phyloP scores from a whole-genome alignment of 331 rosid genomes.

The Acacia concinna region DNA sequence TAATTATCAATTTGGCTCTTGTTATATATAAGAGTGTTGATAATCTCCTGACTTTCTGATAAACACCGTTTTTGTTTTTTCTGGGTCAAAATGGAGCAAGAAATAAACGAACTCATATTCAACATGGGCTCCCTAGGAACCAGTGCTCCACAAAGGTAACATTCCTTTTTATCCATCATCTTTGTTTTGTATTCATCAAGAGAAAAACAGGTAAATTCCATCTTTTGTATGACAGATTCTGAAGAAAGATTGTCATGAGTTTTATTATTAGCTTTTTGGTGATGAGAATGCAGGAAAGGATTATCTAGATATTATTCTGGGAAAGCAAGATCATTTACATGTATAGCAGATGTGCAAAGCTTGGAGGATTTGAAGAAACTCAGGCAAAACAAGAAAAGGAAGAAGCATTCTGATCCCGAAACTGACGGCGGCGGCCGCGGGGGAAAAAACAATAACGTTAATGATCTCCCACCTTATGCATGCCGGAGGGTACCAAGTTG shows the following conservation, averaged over 20 bases:
- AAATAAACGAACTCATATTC: conserved; percentile 34
- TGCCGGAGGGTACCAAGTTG: conserved; percentile 45
- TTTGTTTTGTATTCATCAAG: neutral
- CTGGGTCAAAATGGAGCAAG: conserved; percentile 36
- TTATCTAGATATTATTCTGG: conserved; percentile 58
- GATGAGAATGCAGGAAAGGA: conserved; percentile 43
- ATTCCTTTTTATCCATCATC: neutral
- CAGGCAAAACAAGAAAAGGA: conserved; percentile 48
- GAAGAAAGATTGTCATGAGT: neutral
- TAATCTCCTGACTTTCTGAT: neutral
- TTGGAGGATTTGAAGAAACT: conserved; percentile 63
- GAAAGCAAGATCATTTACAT: conserved; percentile 60
- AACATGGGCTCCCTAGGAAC: conserved; percentile 51
- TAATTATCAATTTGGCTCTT: neutral
- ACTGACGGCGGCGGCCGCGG: neutral
- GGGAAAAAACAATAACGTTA: neutral
- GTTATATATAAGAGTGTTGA: neutral
- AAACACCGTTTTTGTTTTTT: neutral
- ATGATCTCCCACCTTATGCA: conserved; percentile 26
- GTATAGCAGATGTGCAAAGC: conserved; percentile 49
- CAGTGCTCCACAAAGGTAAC: conserved; percentile 55
- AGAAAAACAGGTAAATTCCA: neutral
- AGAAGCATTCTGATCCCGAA: conserved; percentile 38
- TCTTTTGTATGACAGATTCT: neutral
- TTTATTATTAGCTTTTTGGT: neutral